Base-by-base conservation (phyloP, 345 rosid species). In the Dimocarpus longan region DNA sequence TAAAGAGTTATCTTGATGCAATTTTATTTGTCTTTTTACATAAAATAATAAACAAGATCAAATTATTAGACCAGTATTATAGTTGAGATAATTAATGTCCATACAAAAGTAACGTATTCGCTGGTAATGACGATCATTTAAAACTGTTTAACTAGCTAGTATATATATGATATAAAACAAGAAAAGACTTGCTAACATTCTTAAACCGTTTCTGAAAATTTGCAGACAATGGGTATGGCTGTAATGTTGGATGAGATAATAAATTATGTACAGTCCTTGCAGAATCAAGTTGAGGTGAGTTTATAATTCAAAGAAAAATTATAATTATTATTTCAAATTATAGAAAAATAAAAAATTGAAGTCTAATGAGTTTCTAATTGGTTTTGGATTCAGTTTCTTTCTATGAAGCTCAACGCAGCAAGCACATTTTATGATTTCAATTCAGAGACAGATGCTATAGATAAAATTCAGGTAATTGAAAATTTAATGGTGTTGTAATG, bases 191-290 rank as follows among this genome's bases (percentile, higher is more conserved):
- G 57, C 24, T 39, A 26, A 71, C 26, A 6, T 22, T 26, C 43
- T 78, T 6, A 19, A 21, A 39, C 59, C 5, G 12, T 22, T 28
- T 63, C 19, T 63, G 21, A 6, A 40, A 74, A 67, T 57, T 22
- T 85, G 74, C 92, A 93, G 97, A 85, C 92, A 5, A 94, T 92
- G 98, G 98, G 98, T 24, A 92, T 92, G 95, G 83, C 98, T 59
- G 85, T 91, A 59, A 94, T 92, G 98, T 59, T 94, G 80, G 98
- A 92, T 64, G 97, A 89, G 82, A 94, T 91, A 7, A 94, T 94
- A 66, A 91, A 91, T 70, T 94, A 94, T 80, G 95, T 94, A 3
- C 94, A 87, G 79, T 91, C 97, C 24, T 84, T 92, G 67, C 94
- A 94, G 75, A 89, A 90, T 80, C 97, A 94, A 79, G 93, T 94